These are phyloP conservation scores for Xylariales sp. DNA, from an alignment of 2,329 filamentous ascomycete species.

Conservation along the genomic window DNA sequence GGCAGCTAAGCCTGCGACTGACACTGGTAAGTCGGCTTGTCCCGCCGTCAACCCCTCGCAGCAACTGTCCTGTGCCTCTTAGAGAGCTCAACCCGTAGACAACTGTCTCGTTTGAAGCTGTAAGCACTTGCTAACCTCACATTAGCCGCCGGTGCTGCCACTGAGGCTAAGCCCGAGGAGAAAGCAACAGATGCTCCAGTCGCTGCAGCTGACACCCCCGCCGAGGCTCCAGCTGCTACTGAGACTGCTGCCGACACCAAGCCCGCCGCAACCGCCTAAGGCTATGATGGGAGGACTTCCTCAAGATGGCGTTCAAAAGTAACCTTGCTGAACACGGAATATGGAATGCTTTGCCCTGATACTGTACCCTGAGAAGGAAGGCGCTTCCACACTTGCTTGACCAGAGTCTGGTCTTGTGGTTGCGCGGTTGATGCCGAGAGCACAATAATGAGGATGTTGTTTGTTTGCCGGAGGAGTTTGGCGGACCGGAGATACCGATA, in stretches of 20 bases:
- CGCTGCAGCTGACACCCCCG: constrained; percentile 42
- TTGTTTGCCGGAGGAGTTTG: constrained; percentile 44
- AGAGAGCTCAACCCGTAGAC: neutral
- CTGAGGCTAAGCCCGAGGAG: constrained; percentile 24
- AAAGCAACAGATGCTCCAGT: constrained; percentile 37
- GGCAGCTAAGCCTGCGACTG: constrained; percentile 40
- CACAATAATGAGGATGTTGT: constrained; percentile 43
- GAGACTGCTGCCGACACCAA: constrained; percentile 29
- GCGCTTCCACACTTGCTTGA: neutral
- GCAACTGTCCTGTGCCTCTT: constrained; percentile 15
- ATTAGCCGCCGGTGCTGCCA: constrained; percentile 35
- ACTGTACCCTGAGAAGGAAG: constrained; percentile 6
- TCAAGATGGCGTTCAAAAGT: constrained; percentile 15
- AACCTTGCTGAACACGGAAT: constrained; percentile 17
- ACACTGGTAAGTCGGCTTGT: constrained; percentile 46
- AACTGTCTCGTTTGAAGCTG: constrained; percentile 1
- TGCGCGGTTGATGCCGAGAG: constrained; percentile 24
- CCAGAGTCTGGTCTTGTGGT: constrained; percentile 10
- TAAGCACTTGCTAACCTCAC: constrained; percentile 31
- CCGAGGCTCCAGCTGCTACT: constrained; percentile 32
- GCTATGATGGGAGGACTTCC: neutral
- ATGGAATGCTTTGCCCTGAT: constrained; percentile 19
- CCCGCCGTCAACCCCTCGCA: constrained; percentile 13
- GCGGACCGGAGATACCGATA: constrained; percentile 34
- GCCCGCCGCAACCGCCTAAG: constrained; percentile 26